phyloP scores from a whole-genome alignment of 1,284 basidiomycete genomes.

The Tilletia caries region DNA sequence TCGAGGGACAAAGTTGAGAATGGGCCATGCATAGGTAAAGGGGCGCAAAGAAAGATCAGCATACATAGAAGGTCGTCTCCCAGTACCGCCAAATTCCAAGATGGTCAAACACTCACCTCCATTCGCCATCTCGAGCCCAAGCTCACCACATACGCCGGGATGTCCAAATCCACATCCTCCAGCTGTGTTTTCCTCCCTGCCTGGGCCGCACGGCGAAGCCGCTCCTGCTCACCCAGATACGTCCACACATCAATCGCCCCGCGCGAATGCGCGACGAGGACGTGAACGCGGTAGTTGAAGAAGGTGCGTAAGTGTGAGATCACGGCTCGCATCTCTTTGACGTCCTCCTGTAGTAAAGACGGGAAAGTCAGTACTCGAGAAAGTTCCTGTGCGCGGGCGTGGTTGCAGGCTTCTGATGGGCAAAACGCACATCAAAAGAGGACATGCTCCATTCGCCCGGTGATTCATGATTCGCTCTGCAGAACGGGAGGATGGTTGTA shows the following conservation, averaged over 20 bases:
- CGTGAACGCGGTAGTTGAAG: constrained; percentile 66
- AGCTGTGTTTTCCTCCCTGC: too few relatives aligned
- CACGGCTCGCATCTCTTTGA: constrained; percentile 65
- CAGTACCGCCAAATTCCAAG: neutral
- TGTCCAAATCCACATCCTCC: constrained; percentile 12
- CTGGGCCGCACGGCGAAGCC: neutral
- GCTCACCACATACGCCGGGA: constrained; percentile 61
- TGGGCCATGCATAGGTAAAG: constrained; percentile 74
- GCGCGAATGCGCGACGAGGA: constrained; percentile 70
- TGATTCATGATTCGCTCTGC: constrained; percentile 69
- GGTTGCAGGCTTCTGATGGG: neutral
- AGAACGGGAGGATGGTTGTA: too few relatives aligned
- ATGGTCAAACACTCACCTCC: constrained; percentile 15
- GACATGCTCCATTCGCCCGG: constrained; percentile 61
- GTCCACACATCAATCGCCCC: constrained; percentile 53
- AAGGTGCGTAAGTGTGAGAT: constrained; percentile 62
- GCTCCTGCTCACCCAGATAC: constrained; percentile 13
- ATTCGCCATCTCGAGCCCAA: constrained; percentile 35
- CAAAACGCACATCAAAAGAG: constrained; percentile 50
- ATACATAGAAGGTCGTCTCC: too few relatives aligned
- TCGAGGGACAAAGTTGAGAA: neutral
- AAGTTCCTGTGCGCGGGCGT: neutral
- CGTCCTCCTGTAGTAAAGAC: constrained; percentile 56
- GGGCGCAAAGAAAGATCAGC: constrained; percentile 52
- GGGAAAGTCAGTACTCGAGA: neutral